Evolutionary conservation across 2,329 filamentous ascomycete species (phyloP).

Genomic region (Epichloe scottii): DNA sequence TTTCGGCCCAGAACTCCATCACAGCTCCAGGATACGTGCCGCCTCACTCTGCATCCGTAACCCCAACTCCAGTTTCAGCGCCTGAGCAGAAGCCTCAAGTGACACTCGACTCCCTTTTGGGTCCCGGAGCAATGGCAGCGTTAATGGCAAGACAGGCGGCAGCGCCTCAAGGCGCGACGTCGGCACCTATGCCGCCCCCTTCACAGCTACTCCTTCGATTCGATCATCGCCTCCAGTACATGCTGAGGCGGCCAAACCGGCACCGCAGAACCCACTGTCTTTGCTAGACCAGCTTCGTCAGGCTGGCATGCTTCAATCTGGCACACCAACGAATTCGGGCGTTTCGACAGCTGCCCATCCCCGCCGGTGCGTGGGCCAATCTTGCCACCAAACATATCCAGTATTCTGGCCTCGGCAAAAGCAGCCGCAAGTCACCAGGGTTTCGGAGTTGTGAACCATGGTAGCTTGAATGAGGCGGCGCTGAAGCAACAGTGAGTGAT

Average conservation of each 20-base stretch:
- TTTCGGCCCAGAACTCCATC: conserved; percentile 27
- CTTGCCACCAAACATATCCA: conserved; percentile 24
- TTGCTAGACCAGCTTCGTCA: conserved; percentile 56
- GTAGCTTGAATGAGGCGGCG: conserved; percentile 52
- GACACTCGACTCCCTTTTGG: conserved; percentile 47
- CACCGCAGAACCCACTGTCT: conserved; percentile 37
- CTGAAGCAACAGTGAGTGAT: conserved; percentile 57
- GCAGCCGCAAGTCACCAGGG: conserved; percentile 11
- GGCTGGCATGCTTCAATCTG: conserved; percentile 49
- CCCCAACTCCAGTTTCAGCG: conserved; percentile 19
- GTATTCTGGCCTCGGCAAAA: conserved; percentile 22
- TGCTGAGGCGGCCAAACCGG: conserved; percentile 22
- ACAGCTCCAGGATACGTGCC: conserved; percentile 27
- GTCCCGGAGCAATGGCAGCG: conserved; percentile 45
- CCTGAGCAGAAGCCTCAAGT: conserved; percentile 22
- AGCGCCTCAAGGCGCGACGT: conserved; percentile 36
- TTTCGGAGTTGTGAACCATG: conserved; percentile 31
- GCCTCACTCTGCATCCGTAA: conserved; percentile 22
- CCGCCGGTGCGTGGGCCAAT: conserved; percentile 18
- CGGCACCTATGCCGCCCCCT: conserved; percentile 21
- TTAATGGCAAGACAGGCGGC: conserved; percentile 42
- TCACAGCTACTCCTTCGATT: conserved; percentile 25
- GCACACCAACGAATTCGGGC: conserved; percentile 26
- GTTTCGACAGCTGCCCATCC: conserved; percentile 20
- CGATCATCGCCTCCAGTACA: conserved; percentile 37